A percentile compares a stretch with the other conserved stretches of the same genome.
phyloP scores from a whole-genome alignment of 2,329 filamentous ascomycete species.

The Aphanocladium album region DNA sequence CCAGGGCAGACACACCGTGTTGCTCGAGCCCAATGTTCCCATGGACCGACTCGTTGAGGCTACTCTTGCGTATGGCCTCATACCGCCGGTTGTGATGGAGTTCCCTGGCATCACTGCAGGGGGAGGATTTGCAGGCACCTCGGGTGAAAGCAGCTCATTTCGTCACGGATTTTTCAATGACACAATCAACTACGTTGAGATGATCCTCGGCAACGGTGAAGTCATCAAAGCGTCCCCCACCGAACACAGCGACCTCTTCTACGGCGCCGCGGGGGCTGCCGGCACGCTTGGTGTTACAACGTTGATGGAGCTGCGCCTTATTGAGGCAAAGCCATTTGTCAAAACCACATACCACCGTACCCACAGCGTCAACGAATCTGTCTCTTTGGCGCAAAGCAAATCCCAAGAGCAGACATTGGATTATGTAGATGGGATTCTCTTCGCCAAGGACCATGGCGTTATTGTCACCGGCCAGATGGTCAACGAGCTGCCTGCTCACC shows the following conservation, averaged over 20 bases:
- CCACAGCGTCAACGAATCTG: constrained; percentile 42
- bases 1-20: background rate
- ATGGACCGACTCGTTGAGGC: no score
- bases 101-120: constrained; percentile 72
- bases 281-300: constrained; percentile 66
- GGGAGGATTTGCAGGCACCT: constrained; percentile 65
- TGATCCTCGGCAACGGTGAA: constrained; percentile 63
- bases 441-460: constrained; percentile 56
- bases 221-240: constrained; percentile 47
- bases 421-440: constrained; percentile 71
- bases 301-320: constrained; percentile 58
- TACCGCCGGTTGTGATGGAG: constrained; percentile 71
- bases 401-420: constrained; percentile 45
- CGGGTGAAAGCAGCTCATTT: constrained; percentile 67
- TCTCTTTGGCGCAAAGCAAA: constrained; percentile 45
- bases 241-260: constrained; percentile 53
- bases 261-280: constrained; percentile 60
- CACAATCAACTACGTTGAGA: constrained; percentile 59
- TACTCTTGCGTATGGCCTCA: constrained; percentile 59
- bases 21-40: no score
- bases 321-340: constrained; percentile 57
- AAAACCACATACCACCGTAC: constrained; percentile 57
- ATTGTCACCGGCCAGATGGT: constrained; percentile 60
- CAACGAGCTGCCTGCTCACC: constrained; percentile 40
- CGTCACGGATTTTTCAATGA: constrained; percentile 67